Percentiles rank a stretch among this genome's conserved stretches.
Evolutionary conservation across 345 rosid species (phyloP).

Genomic region (Rhizophora mangle): DNA sequence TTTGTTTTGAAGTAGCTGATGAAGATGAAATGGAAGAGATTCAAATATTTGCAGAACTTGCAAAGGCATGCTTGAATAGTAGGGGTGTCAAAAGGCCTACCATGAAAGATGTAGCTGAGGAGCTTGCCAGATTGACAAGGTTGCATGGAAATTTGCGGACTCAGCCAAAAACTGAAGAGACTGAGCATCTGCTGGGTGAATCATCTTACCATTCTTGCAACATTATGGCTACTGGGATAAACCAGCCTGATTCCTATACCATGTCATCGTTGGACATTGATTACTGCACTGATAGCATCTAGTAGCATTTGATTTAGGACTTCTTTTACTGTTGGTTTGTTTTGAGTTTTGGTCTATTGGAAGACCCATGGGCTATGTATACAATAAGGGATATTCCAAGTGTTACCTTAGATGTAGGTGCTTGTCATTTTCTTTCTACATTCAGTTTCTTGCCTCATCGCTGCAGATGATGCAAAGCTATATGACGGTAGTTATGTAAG

Average conservation of each 20-base stretch:
- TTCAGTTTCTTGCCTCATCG: too few relatives aligned
- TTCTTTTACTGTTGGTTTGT: too few relatives aligned
- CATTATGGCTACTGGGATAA: background rate
- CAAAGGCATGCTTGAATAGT: conserved; percentile 7
- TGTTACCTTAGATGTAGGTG: too few relatives aligned
- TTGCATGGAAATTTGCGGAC: background rate
- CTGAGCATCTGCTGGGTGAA: background rate
- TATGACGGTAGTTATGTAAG: too few relatives aligned
- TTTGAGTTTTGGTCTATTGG: too few relatives aligned
- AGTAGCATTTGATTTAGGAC: too few relatives aligned
- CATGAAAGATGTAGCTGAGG: conserved; percentile 15
- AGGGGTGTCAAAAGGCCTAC: conserved; percentile 11
- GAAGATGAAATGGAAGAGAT: conserved; percentile 23
- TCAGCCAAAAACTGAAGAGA: conserved; percentile 1
- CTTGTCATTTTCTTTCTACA: too few relatives aligned
- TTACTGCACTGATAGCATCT: background rate
- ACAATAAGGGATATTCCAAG: too few relatives aligned
- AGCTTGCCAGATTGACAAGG: conserved; percentile 10
- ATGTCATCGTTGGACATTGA: background rate
- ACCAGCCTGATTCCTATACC: background rate
- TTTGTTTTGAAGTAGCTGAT: background rate
- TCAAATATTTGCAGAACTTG: conserved; percentile 18
- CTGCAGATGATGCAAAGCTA: too few relatives aligned
- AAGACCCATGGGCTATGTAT: too few relatives aligned
- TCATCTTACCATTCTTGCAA: background rate